Evolutionary conservation across 345 rosid species (phyloP), one percentile per base, ranked within the genome.

Genomic region (Luvunga scandens): DNA sequence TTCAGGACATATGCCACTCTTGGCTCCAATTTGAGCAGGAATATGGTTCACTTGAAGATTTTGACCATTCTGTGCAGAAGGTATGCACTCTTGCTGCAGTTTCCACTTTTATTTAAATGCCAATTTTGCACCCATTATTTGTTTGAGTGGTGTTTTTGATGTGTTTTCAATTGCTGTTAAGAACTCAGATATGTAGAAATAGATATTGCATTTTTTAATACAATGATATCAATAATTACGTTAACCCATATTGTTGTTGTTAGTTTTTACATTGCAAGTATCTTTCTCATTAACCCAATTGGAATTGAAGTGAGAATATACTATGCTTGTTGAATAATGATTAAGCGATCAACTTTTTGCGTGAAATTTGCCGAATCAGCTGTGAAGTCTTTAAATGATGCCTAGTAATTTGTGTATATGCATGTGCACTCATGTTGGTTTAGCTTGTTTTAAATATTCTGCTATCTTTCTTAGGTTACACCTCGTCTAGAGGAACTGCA

Each of bases 1-100:
- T 92, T 87, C 94, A 96, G 98, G 98, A 94, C 89, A 77, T 87
- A 84, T 78, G 98, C 50, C 50, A 56, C 19, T 79, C 91, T 59
- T 95, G 98, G 98, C 79, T 95, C 88, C 87, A 86, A 66, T 95
- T 95, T 85, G 98, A 93, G 85, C 86, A 92, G 86, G 93, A 92
- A 76, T 87, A 84, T 72, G 98, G 98, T 53, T 78, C 89, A 27
- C 87, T 95, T 80, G 97, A 93, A 82, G 93, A 89, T 76, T 89
- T 81, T 74, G 94, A 96, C 76, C 90, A 67, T 79, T 93, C 97
- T 67, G 77, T 88, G 68, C 98, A 86, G 75, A 95, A 95, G 99
- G 99, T 95, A 85, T 45, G 57, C 21, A n/a, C 13, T 27, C 16
- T 18, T 45, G n/a, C 38, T 48, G 13, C 14, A 6, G 38, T 45